Percentiles rank a stretch among this genome's conserved stretches.
Evolutionary conservation across 495 filamentous ascomycete species (phyloP).

Genomic region (Podospora pseudopauciseta): DNA sequence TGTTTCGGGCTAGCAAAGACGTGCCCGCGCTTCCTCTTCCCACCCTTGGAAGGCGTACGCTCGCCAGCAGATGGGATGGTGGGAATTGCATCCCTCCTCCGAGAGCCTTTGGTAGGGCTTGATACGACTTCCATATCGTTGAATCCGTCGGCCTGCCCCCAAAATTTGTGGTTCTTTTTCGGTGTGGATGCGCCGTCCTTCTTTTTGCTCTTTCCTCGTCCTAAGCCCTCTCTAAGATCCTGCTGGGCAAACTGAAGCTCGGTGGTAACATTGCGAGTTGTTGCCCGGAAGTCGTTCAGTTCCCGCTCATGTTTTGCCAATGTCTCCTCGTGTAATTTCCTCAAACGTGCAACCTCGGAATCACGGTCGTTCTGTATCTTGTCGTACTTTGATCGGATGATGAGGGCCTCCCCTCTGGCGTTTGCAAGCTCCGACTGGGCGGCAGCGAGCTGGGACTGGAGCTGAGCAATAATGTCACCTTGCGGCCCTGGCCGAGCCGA

Average conservation of each 20-base stretch:
- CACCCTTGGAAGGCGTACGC: conserved; percentile 45
- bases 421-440: conserved; percentile 43
- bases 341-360: conserved; percentile 43
- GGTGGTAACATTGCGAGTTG: conserved; percentile 43
- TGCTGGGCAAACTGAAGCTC: conserved; percentile 52
- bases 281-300: conserved; percentile 43
- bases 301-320: conserved; percentile 44
- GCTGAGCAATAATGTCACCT: conserved; percentile 26
- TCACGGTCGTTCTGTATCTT: conserved; percentile 39
- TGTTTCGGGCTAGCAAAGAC: conserved; percentile 47
- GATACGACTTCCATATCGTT: conserved; percentile 49
- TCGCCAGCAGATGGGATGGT: conserved; percentile 37
- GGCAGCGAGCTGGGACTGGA: conserved; percentile 34
- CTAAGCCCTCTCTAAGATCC: conserved; percentile 49
- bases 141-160: conserved; percentile 50
- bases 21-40: conserved; percentile 48
- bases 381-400: conserved; percentile 52
- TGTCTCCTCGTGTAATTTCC: conserved; percentile 45
- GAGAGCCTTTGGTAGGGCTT: conserved; percentile 43
- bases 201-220: conserved; percentile 37
- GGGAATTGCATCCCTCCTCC: conserved; percentile 33
- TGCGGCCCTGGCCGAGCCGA: conserved; percentile 11
- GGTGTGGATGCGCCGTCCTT: conserved; percentile 43
- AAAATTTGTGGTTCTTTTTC: conserved; percentile 44
- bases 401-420: conserved; percentile 49